Conservation (phyloP, 805 yeast genomes). For the Kuraishia piskuri region DNA sequence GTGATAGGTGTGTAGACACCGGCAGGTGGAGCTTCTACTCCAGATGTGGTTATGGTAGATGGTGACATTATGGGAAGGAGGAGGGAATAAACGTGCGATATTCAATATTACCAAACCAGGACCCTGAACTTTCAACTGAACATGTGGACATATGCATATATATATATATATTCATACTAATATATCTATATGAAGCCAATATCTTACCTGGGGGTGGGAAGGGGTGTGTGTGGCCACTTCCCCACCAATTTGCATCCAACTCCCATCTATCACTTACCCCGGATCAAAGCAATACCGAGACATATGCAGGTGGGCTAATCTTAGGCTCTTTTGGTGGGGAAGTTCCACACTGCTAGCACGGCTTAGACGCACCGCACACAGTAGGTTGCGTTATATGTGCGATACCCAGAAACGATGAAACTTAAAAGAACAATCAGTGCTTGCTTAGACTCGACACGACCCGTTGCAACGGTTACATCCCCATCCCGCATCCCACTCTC, state of each 20-base stretch:
- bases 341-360: neutral
- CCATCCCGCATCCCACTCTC: neutral
- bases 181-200: too few relatives aligned
- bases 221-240: neutral
- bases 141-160: too few relatives aligned
- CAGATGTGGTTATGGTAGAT: neutral
- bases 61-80: neutral
- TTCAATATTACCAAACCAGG: neutral
- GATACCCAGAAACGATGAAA: neutral
- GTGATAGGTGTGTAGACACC: constrained; percentile 45
- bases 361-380: neutral
- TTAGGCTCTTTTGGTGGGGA: neutral
- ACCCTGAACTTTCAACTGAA: neutral
- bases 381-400: neutral
- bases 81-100: too few relatives aligned
- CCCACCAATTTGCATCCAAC: neutral
- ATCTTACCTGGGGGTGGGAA: neutral
- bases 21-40: neutral
- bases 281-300: neutral
- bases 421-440: neutral
- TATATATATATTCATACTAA: neutral
- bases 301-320: neutral
- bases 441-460: neutral
- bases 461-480: neutral
- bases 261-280: neutral